Evolutionary conservation across 805 yeast genomes (phyloP).

Genomic region (Schwanniomyces yamadae): DNA sequence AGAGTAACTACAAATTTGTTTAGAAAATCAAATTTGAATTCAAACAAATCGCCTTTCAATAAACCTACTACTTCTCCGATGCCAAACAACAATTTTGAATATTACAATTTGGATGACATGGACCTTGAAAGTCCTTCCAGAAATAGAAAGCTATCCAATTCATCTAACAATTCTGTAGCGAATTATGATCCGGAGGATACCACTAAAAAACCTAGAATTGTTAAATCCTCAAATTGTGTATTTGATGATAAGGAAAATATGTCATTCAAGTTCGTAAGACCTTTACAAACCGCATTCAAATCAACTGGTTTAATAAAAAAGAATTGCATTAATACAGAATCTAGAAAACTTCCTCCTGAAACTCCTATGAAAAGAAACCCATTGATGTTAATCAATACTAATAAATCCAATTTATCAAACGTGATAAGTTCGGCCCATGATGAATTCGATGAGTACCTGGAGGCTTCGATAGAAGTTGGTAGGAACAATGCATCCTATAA

Average conservation of each 20-base stretch:
- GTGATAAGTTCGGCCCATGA: slow-evolving; percentile 19
- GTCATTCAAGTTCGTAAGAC: slow-evolving; percentile 69
- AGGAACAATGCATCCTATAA: slow-evolving; percentile 25
- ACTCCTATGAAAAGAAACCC: slow-evolving; percentile 46
- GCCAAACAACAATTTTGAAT: slow-evolving; percentile 17
- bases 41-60: slow-evolving; percentile 7
- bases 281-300: slow-evolving; percentile 80
- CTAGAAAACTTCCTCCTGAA: slow-evolving; percentile 40
- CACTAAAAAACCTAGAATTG: slow-evolving; percentile 3
- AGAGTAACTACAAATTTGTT: slow-evolving; percentile 11
- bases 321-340: slow-evolving; percentile 22
- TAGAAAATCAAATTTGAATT: slow-evolving; percentile 11
- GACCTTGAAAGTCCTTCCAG: slow-evolving; percentile 30
- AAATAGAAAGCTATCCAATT: slow-evolving; percentile 20
- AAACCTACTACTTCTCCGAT: slow-evolving; percentile 9
- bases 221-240: slow-evolving; percentile 4
- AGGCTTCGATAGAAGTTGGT: slow-evolving; percentile 41
- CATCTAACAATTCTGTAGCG: slow-evolving; percentile 15
- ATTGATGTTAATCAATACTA: slow-evolving; percentile 30
- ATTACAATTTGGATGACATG: slow-evolving; percentile 27
- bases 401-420: slow-evolving; percentile 16
- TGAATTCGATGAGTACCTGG: slow-evolving; percentile 18
- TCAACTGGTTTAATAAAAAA: slow-evolving; percentile 69
- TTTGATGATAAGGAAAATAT: slow-evolving; percentile 38
- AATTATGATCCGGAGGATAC: slow-evolving; percentile 21